Base-by-base conservation (phyloP, 164 flowering plant species). In the Aristolochia californica region DNA sequence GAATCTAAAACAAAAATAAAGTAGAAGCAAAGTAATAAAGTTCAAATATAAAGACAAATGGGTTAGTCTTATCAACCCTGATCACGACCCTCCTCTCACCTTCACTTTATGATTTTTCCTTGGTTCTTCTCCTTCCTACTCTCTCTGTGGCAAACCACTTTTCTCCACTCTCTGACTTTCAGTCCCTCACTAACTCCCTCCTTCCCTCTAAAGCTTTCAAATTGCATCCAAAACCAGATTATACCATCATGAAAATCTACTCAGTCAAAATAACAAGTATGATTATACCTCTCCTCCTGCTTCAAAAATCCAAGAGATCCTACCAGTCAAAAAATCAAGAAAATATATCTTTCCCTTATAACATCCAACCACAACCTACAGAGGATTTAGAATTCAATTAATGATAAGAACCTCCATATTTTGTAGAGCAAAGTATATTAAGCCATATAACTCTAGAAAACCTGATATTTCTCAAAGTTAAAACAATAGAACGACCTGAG, bases 331-430 rank as follows among this genome's bases (percentile, higher is more conserved):
- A 60, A 79, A 76, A 69, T 88, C 80, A 55, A 91, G 75, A 75
- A 91, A 88, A 67, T 91, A 88, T 48, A 91, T 73, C 60, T 81
- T 86, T 58, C 98, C 98, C 54, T 72, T 66, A 64, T 85, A 91
- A 66, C 98, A 88, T 66, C 96, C 98, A 70, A 88, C 96, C 18
- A 87, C 87, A 62, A 85, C 83, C 93, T 85, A 62, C 22, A 63
- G 49, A 59, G 5, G 40, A 12, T 53, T 16, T 43, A 53, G 45
- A 63, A 23, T 14, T 58, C 9, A 62, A 62, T 25, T n/a, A 59
- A 5, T 2, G 16, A 10, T 27, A 44, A 44, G 38, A 48, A 57
- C 63, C 22, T 44, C 43, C 40, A 49, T 49, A 25, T 21, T 49
- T 48, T 40, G 53, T 25, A 20, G 23, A 27, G 15, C 53, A 15